These are phyloP conservation scores for Cladophialophora bantiana DNA, from an alignment of 2,329 filamentous ascomycete genomes.

Conservation along the genomic window DNA sequence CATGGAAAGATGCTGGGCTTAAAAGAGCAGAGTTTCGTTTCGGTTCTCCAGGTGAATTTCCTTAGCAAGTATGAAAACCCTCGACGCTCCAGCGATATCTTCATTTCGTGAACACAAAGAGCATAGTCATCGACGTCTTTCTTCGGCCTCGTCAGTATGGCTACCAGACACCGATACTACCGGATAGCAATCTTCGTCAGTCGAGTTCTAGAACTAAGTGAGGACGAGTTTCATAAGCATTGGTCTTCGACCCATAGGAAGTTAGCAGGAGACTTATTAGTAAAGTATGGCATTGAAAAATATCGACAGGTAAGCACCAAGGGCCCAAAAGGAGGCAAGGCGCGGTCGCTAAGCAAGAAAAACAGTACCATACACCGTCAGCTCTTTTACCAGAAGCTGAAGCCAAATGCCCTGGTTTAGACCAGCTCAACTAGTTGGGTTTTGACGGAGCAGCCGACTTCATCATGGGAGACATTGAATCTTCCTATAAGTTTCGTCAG, in stretches of 20 bases:
- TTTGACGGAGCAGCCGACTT: neutral
- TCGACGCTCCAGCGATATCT: neutral
- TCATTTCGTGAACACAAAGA: too few relatives aligned
- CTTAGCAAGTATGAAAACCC: neutral
- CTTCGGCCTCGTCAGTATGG: neutral
- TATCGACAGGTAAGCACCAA: neutral
- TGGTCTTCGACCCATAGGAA: neutral
- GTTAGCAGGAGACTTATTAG: neutral
- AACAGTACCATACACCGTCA: neutral
- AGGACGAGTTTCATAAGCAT: neutral
- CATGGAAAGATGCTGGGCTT: neutral
- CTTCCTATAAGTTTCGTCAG: neutral
- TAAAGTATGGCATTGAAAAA: neutral
- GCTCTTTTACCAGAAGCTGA: conserved; percentile 1
- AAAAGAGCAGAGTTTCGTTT: neutral
- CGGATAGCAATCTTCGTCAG: neutral
- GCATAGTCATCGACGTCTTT: neutral
- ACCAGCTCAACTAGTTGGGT: neutral
- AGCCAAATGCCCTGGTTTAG: neutral
- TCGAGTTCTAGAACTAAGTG: neutral
- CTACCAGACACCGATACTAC: neutral
- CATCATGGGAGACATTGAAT: neutral
- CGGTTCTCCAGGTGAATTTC: neutral
- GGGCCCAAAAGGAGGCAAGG: neutral
- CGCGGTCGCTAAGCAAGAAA: neutral